Evolutionary conservation across 768 basidiomycete genomes (phyloP), one percentile per base, ranked within the genome.

Genomic region (Harrya chromipes): DNA sequence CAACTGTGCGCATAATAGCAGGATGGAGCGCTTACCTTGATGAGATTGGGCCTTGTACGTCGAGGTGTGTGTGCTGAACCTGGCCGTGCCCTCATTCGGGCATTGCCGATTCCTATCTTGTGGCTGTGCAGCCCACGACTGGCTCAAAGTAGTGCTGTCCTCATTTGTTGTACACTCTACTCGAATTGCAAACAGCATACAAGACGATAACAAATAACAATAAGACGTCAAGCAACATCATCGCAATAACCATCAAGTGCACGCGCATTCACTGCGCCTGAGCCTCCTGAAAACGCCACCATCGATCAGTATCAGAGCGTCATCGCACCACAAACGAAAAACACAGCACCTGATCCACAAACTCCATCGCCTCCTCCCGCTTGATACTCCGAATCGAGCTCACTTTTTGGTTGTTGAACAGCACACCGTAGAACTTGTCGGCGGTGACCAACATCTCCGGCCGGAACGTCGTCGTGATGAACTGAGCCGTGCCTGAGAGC

Each of bases 401-500:
- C 50, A 98, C 86, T 66, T 97, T 97, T 64, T 95, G 90, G 59
- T 88, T 91, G 69, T 95, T 92, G 73, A 97, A 97, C 51, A 95
- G 71, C 10, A 98, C 97, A 13, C 97, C 97, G 54, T 97, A 97
- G 67, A 95, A 97, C 64, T 95, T 93, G 68, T 97, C 94, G 0
- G 94, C 93, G 1, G 89, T 87, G 3, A 90, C 88, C 50, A 98
- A 75, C 89, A 99, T 94, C 72, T 99, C 97, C 0, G 94, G 90
- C 50, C 94, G 81, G 81, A 99, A 99, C 3, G 97, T 99, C 2
- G 97, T 99, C 27, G 92, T 95, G 65, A 99, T 94, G 71, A 97
- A 98, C 67, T 99, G 97, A 0, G 89, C 95, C 0, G 84, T 85
- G 6, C 81, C 76, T 0, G 94, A 79, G 16, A 98, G 78, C 12